phyloP scores from a whole-genome alignment of 495 filamentous ascomycete genomes.

The Opeltia flavorubescens region DNA sequence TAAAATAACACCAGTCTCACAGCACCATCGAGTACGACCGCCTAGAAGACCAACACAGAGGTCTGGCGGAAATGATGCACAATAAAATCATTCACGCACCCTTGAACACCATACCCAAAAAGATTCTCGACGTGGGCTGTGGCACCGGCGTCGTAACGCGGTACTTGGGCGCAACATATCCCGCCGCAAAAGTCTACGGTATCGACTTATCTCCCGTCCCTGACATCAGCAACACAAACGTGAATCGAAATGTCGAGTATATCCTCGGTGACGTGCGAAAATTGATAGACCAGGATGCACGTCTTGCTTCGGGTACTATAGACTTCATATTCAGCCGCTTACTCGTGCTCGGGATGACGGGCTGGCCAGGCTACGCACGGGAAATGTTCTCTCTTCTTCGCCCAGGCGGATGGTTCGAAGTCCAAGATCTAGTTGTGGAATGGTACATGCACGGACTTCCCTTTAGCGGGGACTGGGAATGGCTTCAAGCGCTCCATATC shows the following conservation, averaged over 20 bases:
- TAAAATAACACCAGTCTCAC: too few relatives aligned
- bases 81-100: conserved; percentile 6
- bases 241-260: conserved; percentile 1
- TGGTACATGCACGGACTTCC: conserved; percentile 1
- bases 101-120: neutral
- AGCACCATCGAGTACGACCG: conserved; percentile 5
- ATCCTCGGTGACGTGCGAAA: conserved; percentile 5
- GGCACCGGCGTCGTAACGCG: conserved; percentile 85
- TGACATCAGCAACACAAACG: conserved; percentile 38
- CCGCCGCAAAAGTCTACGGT: conserved; percentile 47
- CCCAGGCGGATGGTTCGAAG: conserved; percentile 15
- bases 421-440: conserved; percentile 13
- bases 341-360: conserved; percentile 7
- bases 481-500: conserved; percentile 1
- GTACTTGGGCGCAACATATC: conserved; percentile 58
- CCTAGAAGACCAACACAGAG: conserved; percentile 3
- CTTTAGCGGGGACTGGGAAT: conserved; percentile 4
- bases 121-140: conserved; percentile 74
- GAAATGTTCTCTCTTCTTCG: neutral
- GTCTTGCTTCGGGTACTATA: neutral
- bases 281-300: neutral
- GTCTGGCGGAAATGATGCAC: conserved; percentile 1
- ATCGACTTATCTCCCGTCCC: conserved; percentile 71
- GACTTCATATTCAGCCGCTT: conserved; percentile 6
- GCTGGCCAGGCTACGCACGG: conserved; percentile 3